Base-by-base conservation (phyloP, 192 early-diverging fungal genomes). In the Coemansia sp. region DNA sequence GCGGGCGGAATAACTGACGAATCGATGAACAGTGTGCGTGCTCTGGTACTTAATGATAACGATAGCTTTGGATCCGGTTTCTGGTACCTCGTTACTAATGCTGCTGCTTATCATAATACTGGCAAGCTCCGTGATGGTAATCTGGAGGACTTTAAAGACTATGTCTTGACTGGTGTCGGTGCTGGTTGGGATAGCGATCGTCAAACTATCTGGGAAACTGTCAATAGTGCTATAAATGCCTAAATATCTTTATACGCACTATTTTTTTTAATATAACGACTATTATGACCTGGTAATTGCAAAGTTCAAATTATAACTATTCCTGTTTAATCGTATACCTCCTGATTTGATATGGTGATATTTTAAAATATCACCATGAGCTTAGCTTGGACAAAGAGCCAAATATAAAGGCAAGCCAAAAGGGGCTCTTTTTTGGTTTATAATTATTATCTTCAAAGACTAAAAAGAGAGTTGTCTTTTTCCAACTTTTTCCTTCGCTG, bases 51-150 rank as follows among this genome's bases (percentile, higher is more conserved):
- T 23, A 44, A 55, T 60, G 74, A 78, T 53, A 47, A 76, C 65
- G 82, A 84, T 30, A 84, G 73, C 77, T 84, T 84, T 70, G 82
- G 82, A 5, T 49, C 77, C 5, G 82, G 58, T 13, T 78, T 79
- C 69, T 84, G 82, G 82, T 84, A 70, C 66, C 66, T 84, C 39
- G 60, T 39, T 3, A 70, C 28, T 16, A 26, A 68, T 26, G 70
- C 70, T 3, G n/a, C 62, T 7, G 28, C 16, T 1, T 83, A 75
- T 61, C 71, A 84, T 62, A 64, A 70, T 46, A 72, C 60, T 0
- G 26, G 26, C 6, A 76, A 70, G 68, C 67, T 84, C 44, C 64
- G 68, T 26, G 70, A 72, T 7, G 74, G 77, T 52, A 69, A 70
- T n/a, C 19, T 57, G 6, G 68, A 64, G 3, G 73, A 75, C 30